Base-by-base conservation (phyloP, 2,329 filamentous ascomycete species). In the Apiospora koreana region DNA sequence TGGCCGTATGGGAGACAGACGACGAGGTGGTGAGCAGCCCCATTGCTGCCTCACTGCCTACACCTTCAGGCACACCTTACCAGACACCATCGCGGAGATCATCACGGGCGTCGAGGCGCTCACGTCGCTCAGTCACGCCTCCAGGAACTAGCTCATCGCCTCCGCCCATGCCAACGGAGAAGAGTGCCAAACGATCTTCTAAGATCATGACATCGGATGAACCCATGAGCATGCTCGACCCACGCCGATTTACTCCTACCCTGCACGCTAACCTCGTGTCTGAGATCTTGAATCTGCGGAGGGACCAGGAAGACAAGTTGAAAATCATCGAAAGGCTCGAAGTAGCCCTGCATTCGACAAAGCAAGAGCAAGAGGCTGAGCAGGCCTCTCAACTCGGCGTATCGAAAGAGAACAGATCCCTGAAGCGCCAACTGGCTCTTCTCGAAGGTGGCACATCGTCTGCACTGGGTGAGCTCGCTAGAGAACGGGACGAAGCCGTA, bases 251-350 rank as follows among this genome's bases (percentile, higher is more conserved):
- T 78, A 99, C 96, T 0, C 96, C 96, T 1, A 98, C 95, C 0
- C 84, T 99, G 14, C 96, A 98, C 80, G 96, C 96, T 10, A 98
- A 94, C 67, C 85, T 99, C 8, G 95, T 99, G 0, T 95, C 95
- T 0, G 96, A 99, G 80, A 99, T 99, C 73, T 85, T 99, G 48
- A 90, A 91, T 2, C 83, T 99, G 67, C 90, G 95, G 28, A 88
- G 96, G 70, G 96, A 99, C 74, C 89, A 98, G 72, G 96, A 99
- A 78, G 94, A 93, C 54, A 98, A 97, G 81, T 88, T 92, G 62
- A 93, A 90, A 76, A 88, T 94, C 68, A 97, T 99, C 69, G 95
- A 98, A 78, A 90, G 88, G 68, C 85, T 99, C 21, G 96, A 99
- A 81, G 84, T 87, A 1, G 90, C 87, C 35, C 83, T 99, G 43